phyloP scores from a whole-genome alignment of 1,139 yeast genomes.

The Kodamaea ohmeri region DNA sequence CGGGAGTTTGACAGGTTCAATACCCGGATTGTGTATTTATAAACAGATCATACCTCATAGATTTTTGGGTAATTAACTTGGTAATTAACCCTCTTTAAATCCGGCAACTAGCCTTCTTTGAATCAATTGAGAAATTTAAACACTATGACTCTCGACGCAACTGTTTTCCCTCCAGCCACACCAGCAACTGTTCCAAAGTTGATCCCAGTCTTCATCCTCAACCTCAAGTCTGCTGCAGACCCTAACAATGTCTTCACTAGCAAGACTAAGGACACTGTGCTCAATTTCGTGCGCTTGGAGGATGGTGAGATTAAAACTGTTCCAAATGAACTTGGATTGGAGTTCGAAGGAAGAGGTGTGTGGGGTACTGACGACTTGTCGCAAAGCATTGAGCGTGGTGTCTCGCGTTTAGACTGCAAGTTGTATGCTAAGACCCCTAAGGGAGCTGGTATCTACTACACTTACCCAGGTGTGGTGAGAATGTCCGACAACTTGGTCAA shows the following conservation, averaged over 20 bases:
- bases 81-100: too few relatives aligned
- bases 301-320: slow-evolving; percentile 31
- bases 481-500: slow-evolving; percentile 31
- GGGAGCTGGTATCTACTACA: slow-evolving; percentile 38
- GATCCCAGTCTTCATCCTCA: slow-evolving; percentile 31
- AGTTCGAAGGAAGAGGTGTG: slow-evolving; percentile 25
- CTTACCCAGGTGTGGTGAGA: slow-evolving; percentile 47
- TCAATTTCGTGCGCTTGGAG: slow-evolving; percentile 23
- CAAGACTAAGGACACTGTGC: slow-evolving; percentile 17
- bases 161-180: slow-evolving; percentile 13
- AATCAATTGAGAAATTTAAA: too few relatives aligned
- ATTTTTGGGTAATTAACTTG: too few relatives aligned
- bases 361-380: slow-evolving; percentile 50
- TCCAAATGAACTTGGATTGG: slow-evolving; percentile 28
- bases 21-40: too few relatives aligned
- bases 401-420: slow-evolving; percentile 47
- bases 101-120: too few relatives aligned
- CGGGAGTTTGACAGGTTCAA: too few relatives aligned
- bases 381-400: slow-evolving; percentile 25
- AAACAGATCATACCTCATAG: too few relatives aligned
- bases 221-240: slow-evolving; percentile 21
- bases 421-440: slow-evolving; percentile 43
- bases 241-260: slow-evolving; percentile 21
- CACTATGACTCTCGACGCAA: slow-evolving; percentile 8
- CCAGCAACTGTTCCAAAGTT: slow-evolving; percentile 23